Base-by-base conservation (phyloP, 1,284 basidiomycete genomes). In the Apiotrichum domesticum region DNA sequence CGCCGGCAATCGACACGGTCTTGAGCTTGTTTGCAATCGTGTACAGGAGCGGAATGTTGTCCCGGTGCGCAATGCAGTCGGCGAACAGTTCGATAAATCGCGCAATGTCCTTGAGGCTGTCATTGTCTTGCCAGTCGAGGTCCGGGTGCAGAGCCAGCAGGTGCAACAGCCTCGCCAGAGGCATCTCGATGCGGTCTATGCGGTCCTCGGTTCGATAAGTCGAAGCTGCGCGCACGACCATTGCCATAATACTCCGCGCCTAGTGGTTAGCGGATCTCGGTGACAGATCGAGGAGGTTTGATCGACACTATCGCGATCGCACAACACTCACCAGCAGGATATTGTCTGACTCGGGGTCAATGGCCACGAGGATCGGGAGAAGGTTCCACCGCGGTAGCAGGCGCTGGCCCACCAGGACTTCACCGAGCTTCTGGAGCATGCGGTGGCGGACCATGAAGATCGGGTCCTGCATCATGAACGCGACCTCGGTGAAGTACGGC, bases 81-180 rank as follows among this genome's bases (percentile, higher is more conserved):
- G 97, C 79, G 73, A 90, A 98, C 67, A 96, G 88, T 32, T 89
- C 85, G 60, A 98, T 81, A 73, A 97, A 96, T 86, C 85, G 87
- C 4, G 86, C 83, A 63, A 87, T 84, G 61, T 87, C 87, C 46
- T 84, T 79, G 34, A 91, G 72, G 35, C 83, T 83, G 49, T 86
- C 84, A 44, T 63, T 54, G 35, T 66, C 77, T 21, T 79, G 77
- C 46, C 63, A 64, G 41, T 66, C 67, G 51, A 64, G 58, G 48
- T 57, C 59, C 33, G 95, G 94, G 75, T 98, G 95, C 70, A 96
- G 92, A 0, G 93, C 88, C 2, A 98, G 80, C 0, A 95, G 74
- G 68, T 94, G 88, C 5, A 98, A 79, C 13, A 98, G 77, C 4
- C 93, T 85, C 35, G 93, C 84, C 65, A 98, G 88, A 1, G 87